Conservation (phyloP, 2,329 filamentous ascomycete species). For the Cercospora sp. region DNA sequence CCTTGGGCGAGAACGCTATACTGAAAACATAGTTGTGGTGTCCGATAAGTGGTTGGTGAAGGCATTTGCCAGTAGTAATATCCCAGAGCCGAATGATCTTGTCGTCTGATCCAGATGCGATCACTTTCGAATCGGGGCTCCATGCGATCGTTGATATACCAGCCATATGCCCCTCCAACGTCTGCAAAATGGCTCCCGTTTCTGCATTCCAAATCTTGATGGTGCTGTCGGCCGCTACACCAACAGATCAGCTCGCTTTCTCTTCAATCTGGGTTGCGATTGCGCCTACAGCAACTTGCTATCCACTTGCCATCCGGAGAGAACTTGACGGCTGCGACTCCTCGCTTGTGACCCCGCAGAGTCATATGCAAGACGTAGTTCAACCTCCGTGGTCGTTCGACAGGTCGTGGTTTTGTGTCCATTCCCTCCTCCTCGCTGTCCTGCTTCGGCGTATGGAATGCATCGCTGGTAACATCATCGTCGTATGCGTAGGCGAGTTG, state of each 20-base stretch:
- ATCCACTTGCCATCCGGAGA: slow-evolving; percentile 89
- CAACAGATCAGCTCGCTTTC: slow-evolving; percentile 11
- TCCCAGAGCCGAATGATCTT: slow-evolving; percentile 96
- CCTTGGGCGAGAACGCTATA: slow-evolving; percentile 93
- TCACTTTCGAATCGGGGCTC: slow-evolving; percentile 81
- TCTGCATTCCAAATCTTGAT: slow-evolving; percentile 86
- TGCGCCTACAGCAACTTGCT: slow-evolving; percentile 68
- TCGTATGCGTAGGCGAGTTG: slow-evolving; percentile 38
- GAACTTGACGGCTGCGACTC: slow-evolving; percentile 82
- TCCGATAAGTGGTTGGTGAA: slow-evolving; percentile 67
- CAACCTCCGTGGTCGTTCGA: slow-evolving; percentile 56
- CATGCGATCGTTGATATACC: slow-evolving; percentile 92
- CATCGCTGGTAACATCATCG: slow-evolving; percentile 34
- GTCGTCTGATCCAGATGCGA: slow-evolving; percentile 92
- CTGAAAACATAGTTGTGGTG: slow-evolving; percentile 97
- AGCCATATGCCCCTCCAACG: slow-evolving; percentile 87
- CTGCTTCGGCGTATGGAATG: slow-evolving; percentile 30
- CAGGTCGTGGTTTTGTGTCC: slow-evolving; percentile 27
- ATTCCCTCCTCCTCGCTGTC: slow-evolving; percentile 29
- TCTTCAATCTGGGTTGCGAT: not conserved
- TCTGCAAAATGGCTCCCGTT: slow-evolving; percentile 79
- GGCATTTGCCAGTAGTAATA: slow-evolving; percentile 57
- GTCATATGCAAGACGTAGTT: slow-evolving; percentile 70
- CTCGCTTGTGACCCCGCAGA: slow-evolving; percentile 73
- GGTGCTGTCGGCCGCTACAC: slow-evolving; percentile 73